Base-by-base conservation (phyloP, 306 rosid species). In the Prunus persica region DNA sequence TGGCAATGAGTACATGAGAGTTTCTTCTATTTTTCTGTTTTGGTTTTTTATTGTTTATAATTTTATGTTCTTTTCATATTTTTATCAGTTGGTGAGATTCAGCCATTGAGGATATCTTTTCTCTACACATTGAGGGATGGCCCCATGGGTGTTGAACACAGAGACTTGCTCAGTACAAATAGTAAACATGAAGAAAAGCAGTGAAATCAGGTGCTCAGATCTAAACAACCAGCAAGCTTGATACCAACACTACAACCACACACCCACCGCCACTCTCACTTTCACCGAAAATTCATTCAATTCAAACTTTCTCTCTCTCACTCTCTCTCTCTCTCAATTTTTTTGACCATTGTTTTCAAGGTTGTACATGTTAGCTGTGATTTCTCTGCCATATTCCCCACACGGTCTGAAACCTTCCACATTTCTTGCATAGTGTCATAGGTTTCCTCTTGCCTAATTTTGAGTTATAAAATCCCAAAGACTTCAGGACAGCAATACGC, bases 221-320 rank as follows among this genome's bases (percentile, higher is more conserved):
- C 96, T 80, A 67, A 82, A 68, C 77, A 73, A 32, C 85, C 85
- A 45, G 64, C 78, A 54, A 56, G 72, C 46, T 77, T 71, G 92
- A 88, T 71, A 77, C 90, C 80, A 82, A 86, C 89, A 67, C 77
- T 66, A 4, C 78, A 79, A 79, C 87, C 85, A 27, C 83, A 62
- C 72, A 73, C 61, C 78, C 61, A 73, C 55, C 69, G 14, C 55
- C 75, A 12, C 22, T 22, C 46, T 79, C 77, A 16, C 38, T 50
- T 55, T 24, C 58, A 25, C 62, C 38, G 10, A 14, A 20, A 61
- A 14, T 28, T 24, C 55, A 28, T 47, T 28, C 60, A 52, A 76
- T 65, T 30, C 65, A 56, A 75, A 6, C 43, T 38, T 8, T 22
- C 38, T 1, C 78, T 76, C 80, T 65, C 68, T 71, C 77, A 55